Evolutionary conservation across 2,329 filamentous ascomycete species (phyloP), one percentile per base, ranked within the genome.

Genomic region (Verticillium tricorpus): DNA sequence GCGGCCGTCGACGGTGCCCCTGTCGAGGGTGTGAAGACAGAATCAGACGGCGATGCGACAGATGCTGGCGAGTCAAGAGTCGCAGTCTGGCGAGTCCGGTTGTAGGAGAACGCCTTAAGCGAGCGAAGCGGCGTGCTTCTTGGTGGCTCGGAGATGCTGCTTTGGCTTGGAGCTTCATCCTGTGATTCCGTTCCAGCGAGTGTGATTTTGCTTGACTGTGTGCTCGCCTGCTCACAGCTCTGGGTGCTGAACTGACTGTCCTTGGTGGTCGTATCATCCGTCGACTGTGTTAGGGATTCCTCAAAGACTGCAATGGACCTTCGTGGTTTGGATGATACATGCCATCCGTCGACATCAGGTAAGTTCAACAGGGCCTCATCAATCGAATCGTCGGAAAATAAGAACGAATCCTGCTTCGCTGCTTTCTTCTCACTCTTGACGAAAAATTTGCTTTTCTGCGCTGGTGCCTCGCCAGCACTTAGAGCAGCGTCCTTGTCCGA

Each of bases 331-430:
- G 67, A 56, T 25, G 65, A 61, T 7, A 74, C 69, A 55, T 76
- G 73, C 82, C 82, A 85, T 12, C 73, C 76, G n/a, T 79, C 78
- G 45, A 82, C 71, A 56, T 86, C 84, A 1, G 83, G 82, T 12
- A 87, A 69, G 22, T 76, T 77, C 31, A 75, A 71, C 22, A 87
- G 73, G 0, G 78, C 82, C 62, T 85, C 83, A 32, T 86, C 83
- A 50, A 86, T 75, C 0, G 83, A 85, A 63, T 85, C 83, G 63
- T 86, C 83, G 0, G 84, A 86, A 68, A 84, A 75, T 19, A 85
- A 65, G 61, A 80, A 78, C 1, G 72, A 72, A 12, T 82, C 80
- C 37, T 72, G 70, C 57, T 74, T 76, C 39, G 72, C 69, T 40
- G 69, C 67, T 57, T 72, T 73, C 7, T 66, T 66, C 9, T 69